These are phyloP conservation scores for Trichopus zeylanicus DNA, from an alignment of 116 monocot species.

Conservation along the genomic window DNA sequence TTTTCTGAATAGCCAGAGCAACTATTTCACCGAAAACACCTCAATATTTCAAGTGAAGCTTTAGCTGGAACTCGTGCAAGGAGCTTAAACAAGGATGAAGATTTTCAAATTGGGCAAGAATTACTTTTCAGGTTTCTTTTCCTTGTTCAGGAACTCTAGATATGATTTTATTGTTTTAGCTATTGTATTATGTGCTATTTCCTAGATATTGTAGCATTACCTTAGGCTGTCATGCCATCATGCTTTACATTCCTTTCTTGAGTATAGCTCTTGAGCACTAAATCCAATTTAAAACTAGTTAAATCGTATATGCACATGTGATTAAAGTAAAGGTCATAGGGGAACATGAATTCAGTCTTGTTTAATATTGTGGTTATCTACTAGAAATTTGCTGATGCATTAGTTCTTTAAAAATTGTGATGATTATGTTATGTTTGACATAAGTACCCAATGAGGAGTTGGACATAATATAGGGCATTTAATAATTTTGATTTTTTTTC, in stretches of 20 bases:
- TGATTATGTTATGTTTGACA: too few relatives aligned
- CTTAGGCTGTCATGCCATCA: neutral
- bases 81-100: conserved; percentile 52
- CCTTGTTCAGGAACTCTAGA: neutral
- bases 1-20: conserved; percentile 92
- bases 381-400: too few relatives aligned
- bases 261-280: neutral
- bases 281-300: too few relatives aligned
- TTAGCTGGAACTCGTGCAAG: conserved; percentile 88
- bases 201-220: neutral
- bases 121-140: conserved; percentile 57
- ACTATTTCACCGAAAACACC: conserved; percentile 81
- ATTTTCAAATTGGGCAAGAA: conserved; percentile 78
- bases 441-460: too few relatives aligned
- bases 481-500: too few relatives aligned
- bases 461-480: too few relatives aligned
- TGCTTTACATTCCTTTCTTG: neutral
- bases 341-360: too few relatives aligned
- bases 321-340: too few relatives aligned
- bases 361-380: too few relatives aligned
- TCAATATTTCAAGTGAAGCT: conserved; percentile 81
- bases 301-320: too few relatives aligned
- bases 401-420: too few relatives aligned
- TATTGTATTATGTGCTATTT: neutral
- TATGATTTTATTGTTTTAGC: neutral